Base-by-base conservation (phyloP, 1,284 basidiomycete species). In the Moesziomyces sp. region DNA sequence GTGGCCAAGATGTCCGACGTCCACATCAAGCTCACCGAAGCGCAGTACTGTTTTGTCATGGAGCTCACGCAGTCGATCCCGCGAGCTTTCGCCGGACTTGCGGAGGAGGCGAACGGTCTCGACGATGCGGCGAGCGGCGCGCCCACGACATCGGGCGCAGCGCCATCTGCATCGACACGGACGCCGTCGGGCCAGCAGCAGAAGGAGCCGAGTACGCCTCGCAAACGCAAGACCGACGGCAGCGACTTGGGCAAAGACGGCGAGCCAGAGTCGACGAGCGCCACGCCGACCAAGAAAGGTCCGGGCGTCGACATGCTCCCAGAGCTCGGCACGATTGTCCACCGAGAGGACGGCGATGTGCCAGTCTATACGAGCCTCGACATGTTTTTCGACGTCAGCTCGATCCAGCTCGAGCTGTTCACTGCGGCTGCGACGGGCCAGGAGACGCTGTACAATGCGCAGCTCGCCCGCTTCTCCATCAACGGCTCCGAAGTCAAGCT, bases 351-450 rank as follows among this genome's bases (percentile, higher is more conserved):
- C 18, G 66, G 75, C 28, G 62, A 69, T 34, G 58, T 58, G 2
- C 53, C 56, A 10, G 70, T 79, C 5, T 46, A 85, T 81, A 59
- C 90, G 1, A 88, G 88, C 0, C 57, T 96, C 40, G 93, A 97
- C 82, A 83, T 97, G 49, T 88, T 91, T 18, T 90, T 98, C 69
- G 88, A 88, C 9, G 87, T 97, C 60, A 87, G 89, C 47, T 87
- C 89, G 1, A 89, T 98, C 76, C 92, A 91, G 77, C 87, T 99
- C n/a, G 93, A 97, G 82, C 87, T 99, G n/a, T 99, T 94, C 84
- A 93, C 92, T 60, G 87, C 85, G 2, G 86, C 86, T 42, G 93
- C 92, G 0, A 88, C 88, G 9, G 86, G 86, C 1, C 88, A 90
- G 56, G 84, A 86, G 14, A 89, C 88, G 71, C 85, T 96, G 58